These are phyloP conservation scores for Fomitopsis schrenkii DNA, from an alignment of 1,284 basidiomycete genomes.

Conservation along the genomic window DNA sequence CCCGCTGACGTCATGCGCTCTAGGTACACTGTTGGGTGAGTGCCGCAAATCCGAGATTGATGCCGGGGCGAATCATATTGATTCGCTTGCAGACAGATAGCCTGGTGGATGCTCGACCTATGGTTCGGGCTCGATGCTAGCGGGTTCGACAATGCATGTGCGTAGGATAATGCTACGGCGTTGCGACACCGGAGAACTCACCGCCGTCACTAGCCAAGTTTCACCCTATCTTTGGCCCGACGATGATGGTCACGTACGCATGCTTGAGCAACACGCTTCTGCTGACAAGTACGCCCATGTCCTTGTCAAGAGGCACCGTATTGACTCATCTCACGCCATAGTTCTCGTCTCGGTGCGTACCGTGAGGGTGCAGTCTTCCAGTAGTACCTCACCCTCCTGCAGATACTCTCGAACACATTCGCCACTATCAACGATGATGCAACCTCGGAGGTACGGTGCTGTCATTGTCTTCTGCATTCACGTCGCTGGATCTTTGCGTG, in stretches of 20 bases:
- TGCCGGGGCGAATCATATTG: background rate
- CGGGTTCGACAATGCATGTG: slow-evolving; percentile 72
- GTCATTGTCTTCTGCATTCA: background rate
- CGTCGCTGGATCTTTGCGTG: background rate
- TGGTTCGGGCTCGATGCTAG: slow-evolving; percentile 89
- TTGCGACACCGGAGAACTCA: background rate
- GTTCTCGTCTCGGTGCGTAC: slow-evolving; percentile 72
- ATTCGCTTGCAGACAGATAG: slow-evolving; percentile 49
- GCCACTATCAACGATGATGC: slow-evolving; percentile 90
- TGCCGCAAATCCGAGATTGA: background rate
- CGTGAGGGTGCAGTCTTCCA: background rate
- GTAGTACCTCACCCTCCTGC: slow-evolving; percentile 9
- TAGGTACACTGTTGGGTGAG: slow-evolving; percentile 11
- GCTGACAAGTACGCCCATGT: slow-evolving; percentile 44
- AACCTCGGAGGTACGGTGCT: slow-evolving; percentile 68
- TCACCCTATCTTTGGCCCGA: slow-evolving; percentile 80
- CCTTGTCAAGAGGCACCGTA: background rate
- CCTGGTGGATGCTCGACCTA: slow-evolving; percentile 88
- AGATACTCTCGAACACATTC: slow-evolving; percentile 94
- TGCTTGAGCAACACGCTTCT: slow-evolving; percentile 86
- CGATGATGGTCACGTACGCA: slow-evolving; percentile 84
- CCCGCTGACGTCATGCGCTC: background rate
- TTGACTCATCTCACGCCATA: slow-evolving; percentile 23
- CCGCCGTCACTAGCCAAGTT: slow-evolving; percentile 51
- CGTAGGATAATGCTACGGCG: slow-evolving; percentile 17